Evolutionary conservation across 2,329 filamentous ascomycete species (phyloP).

Genomic region (Microascus cirrosus): DNA sequence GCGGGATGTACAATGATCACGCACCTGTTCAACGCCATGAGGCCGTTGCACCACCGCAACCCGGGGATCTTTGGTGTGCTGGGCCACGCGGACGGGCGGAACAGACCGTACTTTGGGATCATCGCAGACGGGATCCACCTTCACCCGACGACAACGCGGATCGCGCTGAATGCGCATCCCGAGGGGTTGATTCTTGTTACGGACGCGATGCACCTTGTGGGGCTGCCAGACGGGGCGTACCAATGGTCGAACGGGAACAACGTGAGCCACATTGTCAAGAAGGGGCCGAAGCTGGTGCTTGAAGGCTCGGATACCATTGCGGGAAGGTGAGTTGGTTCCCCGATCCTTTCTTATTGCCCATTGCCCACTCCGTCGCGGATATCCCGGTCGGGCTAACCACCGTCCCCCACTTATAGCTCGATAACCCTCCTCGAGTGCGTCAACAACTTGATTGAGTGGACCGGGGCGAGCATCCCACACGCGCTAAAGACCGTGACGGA

Average conservation of each 20-base stretch:
- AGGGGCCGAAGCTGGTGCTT: slow-evolving; percentile 59
- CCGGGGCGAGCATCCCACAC: slow-evolving; percentile 54
- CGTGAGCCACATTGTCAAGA: slow-evolving; percentile 53
- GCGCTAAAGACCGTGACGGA: slow-evolving; percentile 63
- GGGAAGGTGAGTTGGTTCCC: slow-evolving; percentile 44
- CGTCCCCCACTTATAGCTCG: slow-evolving; percentile 32
- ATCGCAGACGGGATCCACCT: slow-evolving; percentile 87
- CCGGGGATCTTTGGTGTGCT: slow-evolving; percentile 83
- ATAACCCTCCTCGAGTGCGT: slow-evolving; percentile 72
- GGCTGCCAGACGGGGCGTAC: slow-evolving; percentile 74
- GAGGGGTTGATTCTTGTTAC: slow-evolving; percentile 81
- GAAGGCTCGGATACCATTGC: slow-evolving; percentile 73
- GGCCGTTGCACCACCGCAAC: slow-evolving; percentile 80
- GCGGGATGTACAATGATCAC: slow-evolving; percentile 82
- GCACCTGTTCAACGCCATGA: slow-evolving; percentile 91
- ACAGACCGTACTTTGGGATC: slow-evolving; percentile 72
- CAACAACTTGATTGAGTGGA: slow-evolving; percentile 70
- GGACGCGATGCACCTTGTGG: slow-evolving; percentile 82
- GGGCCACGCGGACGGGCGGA: slow-evolving; percentile 48
- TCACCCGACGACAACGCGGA: slow-evolving; percentile 78
- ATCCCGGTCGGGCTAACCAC: background rate
- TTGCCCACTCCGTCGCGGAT: background rate
- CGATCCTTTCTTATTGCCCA: background rate
- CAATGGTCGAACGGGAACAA: slow-evolving; percentile 68
- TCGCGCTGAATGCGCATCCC: slow-evolving; percentile 78